Conservation (phyloP, 352 stramenopile genomes). For the Globisporangium okanoganense region DNA sequence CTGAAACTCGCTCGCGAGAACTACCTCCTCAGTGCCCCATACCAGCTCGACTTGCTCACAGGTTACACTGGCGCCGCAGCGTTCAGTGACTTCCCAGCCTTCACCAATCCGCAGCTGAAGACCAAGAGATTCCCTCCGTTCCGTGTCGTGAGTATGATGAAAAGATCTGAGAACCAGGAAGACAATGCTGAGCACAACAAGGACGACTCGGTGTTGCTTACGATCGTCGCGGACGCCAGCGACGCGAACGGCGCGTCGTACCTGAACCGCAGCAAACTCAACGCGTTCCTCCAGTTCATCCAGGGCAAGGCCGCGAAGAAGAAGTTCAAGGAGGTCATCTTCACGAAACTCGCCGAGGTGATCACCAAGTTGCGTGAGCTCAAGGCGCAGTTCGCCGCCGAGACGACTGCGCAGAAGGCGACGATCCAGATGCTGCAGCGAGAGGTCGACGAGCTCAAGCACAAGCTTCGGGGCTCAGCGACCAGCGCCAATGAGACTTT, state of each 20-base stretch:
- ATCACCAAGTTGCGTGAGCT: conserved; percentile 40
- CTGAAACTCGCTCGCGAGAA: conserved; percentile 41
- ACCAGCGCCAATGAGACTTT: not conserved
- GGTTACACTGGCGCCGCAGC: conserved; percentile 32
- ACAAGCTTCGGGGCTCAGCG: conserved; percentile 15
- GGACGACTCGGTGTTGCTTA: conserved; percentile 7
- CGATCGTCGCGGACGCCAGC: conserved; percentile 28
- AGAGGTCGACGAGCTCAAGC: conserved; percentile 34
- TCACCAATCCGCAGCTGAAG: conserved; percentile 8
- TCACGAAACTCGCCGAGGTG: conserved; percentile 44
- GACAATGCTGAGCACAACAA: conserved; percentile 8
- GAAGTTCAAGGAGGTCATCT: conserved; percentile 43
- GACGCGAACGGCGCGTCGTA: conserved; percentile 42
- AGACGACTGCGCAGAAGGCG: conserved; percentile 27
- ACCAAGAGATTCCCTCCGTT: conserved; percentile 38
- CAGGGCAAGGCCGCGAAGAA: conserved; percentile 36
- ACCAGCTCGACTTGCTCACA: conserved; percentile 41
- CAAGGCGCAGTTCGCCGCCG: conserved; percentile 26
- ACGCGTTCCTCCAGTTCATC: conserved; percentile 49
- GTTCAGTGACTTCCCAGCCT: conserved; percentile 24
- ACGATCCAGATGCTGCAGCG: conserved; percentile 33
- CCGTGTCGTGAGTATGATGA: conserved; percentile 16
- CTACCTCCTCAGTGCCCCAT: conserved; percentile 41
- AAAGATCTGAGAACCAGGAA: conserved; percentile 16
- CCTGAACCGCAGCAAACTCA: conserved; percentile 62